Percentiles rank a stretch among this genome's conserved stretches.
Conservation (phyloP, 2,329 filamentous ascomycete genomes). For the Paracamarosporium sp. region DNA sequence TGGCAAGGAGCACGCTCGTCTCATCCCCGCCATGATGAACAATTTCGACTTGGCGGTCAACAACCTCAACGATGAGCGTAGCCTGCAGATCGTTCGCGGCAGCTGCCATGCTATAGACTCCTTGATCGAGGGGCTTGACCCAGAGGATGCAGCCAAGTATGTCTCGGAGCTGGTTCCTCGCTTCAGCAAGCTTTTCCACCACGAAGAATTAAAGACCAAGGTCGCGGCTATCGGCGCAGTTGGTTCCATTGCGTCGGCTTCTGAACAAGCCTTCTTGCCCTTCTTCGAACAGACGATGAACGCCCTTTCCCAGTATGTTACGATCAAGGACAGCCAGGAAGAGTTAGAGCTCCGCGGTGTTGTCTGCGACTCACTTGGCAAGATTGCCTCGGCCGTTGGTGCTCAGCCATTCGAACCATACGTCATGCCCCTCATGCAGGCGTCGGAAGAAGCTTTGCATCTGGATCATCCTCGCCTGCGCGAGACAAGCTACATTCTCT, state of each 20-base stretch:
- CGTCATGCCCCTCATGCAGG: conserved; percentile 86
- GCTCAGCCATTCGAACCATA: conserved; percentile 87
- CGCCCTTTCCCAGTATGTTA: conserved; percentile 81
- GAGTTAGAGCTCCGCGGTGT: conserved; percentile 89
- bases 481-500: conserved; percentile 97
- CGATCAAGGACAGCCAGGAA: conserved; percentile 86
- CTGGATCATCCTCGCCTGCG: conserved; percentile 89
- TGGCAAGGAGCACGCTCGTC: conserved; percentile 79
- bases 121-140: conserved; percentile 83
- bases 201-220: conserved; percentile 89
- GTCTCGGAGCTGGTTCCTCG: conserved; percentile 82
- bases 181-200: conserved; percentile 81
- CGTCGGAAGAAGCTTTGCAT: conserved; percentile 87
- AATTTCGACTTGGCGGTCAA: conserved; percentile 84
- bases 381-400: conserved; percentile 89
- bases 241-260: conserved; percentile 86
- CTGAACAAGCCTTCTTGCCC: conserved; percentile 83
- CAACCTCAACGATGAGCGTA: conserved; percentile 74
- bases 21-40: conserved; percentile 84
- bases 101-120: conserved; percentile 91
- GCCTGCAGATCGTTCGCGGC: conserved; percentile 84
- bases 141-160: conserved; percentile 81
- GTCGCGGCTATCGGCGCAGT: conserved; percentile 86
- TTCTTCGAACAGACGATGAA: conserved; percentile 93
- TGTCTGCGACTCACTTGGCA: conserved; percentile 90